Evolutionary conservation across 306 rosid genomes (phyloP).

Genomic region (Gastrolobium bilobum): DNA sequence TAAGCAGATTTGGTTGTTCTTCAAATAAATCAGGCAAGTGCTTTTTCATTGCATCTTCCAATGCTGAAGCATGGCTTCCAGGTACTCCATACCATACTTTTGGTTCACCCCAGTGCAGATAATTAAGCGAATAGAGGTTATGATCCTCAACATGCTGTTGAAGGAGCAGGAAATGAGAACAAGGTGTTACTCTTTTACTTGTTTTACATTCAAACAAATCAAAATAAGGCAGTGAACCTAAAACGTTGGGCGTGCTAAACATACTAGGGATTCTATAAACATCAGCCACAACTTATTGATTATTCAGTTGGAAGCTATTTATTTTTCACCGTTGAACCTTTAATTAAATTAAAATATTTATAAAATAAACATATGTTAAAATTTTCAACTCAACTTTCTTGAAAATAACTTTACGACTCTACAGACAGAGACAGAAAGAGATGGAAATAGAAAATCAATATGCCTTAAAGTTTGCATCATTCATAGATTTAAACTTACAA

Average conservation of each 20-base stretch:
- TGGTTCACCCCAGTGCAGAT: conserved; percentile 95
- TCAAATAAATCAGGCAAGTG: conserved; percentile 87
- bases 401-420: not conserved
- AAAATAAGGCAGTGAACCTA: conserved; percentile 30
- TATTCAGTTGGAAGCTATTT: not conserved
- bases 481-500: conserved; percentile 32
- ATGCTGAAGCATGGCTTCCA: conserved; percentile 71
- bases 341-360: not conserved
- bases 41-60: conserved; percentile 86
- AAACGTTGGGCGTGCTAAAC: not conserved
- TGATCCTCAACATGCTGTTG: conserved; percentile 98
- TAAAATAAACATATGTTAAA: not conserved
- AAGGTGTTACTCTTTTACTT: conserved; percentile 38
- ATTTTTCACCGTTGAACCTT: not conserved
- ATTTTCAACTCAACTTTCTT: conserved; percentile 21
- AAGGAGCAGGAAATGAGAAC: conserved; percentile 47
- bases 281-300: not conserved
- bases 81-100: conserved; percentile 98
- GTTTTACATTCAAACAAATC: conserved; percentile 21
- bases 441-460: conserved; percentile 3
- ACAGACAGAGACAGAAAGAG: not conserved
- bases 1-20: conserved; percentile 91
- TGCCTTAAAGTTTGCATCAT: conserved; percentile 14
- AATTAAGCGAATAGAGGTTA: conserved; percentile 93
- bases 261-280: conserved; percentile 12